Evolutionary conservation across 2,329 filamentous ascomycete genomes (phyloP), one percentile per base, ranked within the genome.

Genomic region (Pseudogymnoascus destructans): DNA sequence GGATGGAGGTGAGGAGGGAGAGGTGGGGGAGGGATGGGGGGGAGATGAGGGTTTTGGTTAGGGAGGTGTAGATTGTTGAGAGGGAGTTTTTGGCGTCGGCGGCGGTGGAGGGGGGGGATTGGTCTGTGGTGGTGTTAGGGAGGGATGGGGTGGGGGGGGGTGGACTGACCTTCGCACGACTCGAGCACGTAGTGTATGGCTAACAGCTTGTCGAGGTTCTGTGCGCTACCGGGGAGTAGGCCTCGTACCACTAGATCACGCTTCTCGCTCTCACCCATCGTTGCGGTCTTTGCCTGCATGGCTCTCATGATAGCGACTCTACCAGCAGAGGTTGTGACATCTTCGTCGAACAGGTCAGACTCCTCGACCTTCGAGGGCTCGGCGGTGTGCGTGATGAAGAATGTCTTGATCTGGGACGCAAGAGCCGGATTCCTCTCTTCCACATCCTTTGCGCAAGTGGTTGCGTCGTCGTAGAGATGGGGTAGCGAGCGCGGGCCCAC

Each of bases 1-100:
- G 61, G 4, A 60, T 68, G 54, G 68, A 67, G 38, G 62, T 65
- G 6, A 66, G 63, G 25, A 69, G 59, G 55, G 62, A 63, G 61
- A 70, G 69, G 46, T 65, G 62, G 21, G 65, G 61, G 58, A 66
- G 55, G 7, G 61, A 60, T 8, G 61, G 63, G 2, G 57, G 59
- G 59, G 65, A 65, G 54, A 57, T 23, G 19, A 57, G 55, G 11
- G 17, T 5, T 10, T 17, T 19, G 33, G 25, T 19, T 9, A 57
- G 55, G 9, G 27, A 6, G 27, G 15, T 27, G 25, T 57, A 57
- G 27, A 32, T 13, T 13, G 49, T 13, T 27, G 49, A 23, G 27
- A 55, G 49, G 40, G 40, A 21, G 9, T 15, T n/a, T 11, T 13
- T 46, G 17, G 17, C 7, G 17, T 46, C 40, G 15, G 17, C n/a